phyloP scores from a whole-genome alignment of 441 rosid genomes.

The Croton setiger region DNA sequence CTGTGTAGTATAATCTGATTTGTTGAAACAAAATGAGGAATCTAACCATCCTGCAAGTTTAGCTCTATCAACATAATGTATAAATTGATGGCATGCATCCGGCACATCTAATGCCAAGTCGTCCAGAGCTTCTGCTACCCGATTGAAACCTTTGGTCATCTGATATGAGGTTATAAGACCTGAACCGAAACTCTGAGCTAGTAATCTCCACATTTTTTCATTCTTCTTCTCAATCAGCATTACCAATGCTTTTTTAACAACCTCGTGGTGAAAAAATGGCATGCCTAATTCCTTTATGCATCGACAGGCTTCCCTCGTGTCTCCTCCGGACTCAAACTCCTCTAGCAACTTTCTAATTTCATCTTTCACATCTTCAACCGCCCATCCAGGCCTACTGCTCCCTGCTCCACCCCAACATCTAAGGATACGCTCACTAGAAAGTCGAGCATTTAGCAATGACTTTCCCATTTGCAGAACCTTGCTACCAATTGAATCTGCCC shows the following conservation, averaged over 20 bases:
- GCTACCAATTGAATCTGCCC: constrained; percentile 45
- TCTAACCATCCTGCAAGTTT: constrained; percentile 68
- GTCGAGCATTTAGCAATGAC: constrained; percentile 68
- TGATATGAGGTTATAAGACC: constrained; percentile 75
- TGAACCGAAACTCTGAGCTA: constrained; percentile 50
- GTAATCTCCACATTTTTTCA: constrained; percentile 54
- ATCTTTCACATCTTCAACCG: constrained; percentile 72
- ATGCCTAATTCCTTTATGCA: constrained; percentile 83
- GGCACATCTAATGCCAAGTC: constrained; percentile 83
- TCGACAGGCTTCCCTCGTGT: constrained; percentile 59
- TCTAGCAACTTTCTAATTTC: constrained; percentile 62
- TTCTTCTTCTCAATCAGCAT: constrained; percentile 61
- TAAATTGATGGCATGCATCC: constrained; percentile 56
- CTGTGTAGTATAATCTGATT: constrained; percentile 31
- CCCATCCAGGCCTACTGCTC: constrained; percentile 55
- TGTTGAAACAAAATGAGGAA: constrained; percentile 38
- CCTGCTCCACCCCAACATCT: constrained; percentile 89
- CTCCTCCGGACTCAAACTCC: constrained; percentile 81
- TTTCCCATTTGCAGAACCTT: constrained; percentile 74
- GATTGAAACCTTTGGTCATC: constrained; percentile 71
- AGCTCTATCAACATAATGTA: constrained; percentile 47
- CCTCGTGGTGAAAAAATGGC: constrained; percentile 90
- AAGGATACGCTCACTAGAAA: constrained; percentile 70
- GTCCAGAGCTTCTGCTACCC: constrained; percentile 65
- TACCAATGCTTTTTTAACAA: constrained; percentile 70